Conservation (phyloP, 2,329 filamentous ascomycete genomes). For the Penicillium sumatraense region DNA sequence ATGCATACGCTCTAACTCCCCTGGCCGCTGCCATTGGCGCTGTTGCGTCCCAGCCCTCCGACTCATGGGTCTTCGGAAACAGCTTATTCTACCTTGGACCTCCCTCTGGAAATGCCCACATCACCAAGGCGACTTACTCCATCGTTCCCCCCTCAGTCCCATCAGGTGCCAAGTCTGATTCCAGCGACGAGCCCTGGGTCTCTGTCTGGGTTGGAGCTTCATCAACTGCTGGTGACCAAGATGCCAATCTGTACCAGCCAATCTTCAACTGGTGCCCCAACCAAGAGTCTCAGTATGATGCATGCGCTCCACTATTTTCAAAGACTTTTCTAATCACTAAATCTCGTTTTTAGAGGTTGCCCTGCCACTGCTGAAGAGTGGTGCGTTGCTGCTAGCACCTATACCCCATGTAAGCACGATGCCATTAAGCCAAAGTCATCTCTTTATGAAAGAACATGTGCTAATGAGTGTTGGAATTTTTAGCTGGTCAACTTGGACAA, state of each 20-base stretch:
- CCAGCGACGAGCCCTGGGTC: slow-evolving; percentile 19
- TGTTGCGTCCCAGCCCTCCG: slow-evolving; percentile 10
- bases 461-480: background rate
- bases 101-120: slow-evolving; percentile 16
- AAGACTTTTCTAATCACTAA: background rate
- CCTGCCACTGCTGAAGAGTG: slow-evolving; percentile 17
- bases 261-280: slow-evolving; percentile 24
- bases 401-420: slow-evolving; percentile 22
- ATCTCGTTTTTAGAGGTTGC: slow-evolving; percentile 24
- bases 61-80: slow-evolving; percentile 22
- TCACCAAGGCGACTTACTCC: slow-evolving; percentile 25
- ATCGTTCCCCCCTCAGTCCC: slow-evolving; percentile 20
- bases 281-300: slow-evolving; percentile 21
- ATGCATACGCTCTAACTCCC: slow-evolving; percentile 5
- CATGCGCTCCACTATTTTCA: background rate
- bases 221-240: slow-evolving; percentile 9
- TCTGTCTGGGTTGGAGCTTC: slow-evolving; percentile 24
- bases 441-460: background rate
- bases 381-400: slow-evolving; percentile 26
- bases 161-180: background rate
- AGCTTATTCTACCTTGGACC: slow-evolving; percentile 24
- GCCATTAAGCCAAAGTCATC: background rate
- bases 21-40: slow-evolving; percentile 13
- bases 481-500: slow-evolving; percentile 21
- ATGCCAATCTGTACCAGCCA: slow-evolving; percentile 21